These are phyloP conservation scores for Glaciozyma antarctica DNA, from an alignment of 768 basidiomycete species.

Conservation along the genomic window DNA sequence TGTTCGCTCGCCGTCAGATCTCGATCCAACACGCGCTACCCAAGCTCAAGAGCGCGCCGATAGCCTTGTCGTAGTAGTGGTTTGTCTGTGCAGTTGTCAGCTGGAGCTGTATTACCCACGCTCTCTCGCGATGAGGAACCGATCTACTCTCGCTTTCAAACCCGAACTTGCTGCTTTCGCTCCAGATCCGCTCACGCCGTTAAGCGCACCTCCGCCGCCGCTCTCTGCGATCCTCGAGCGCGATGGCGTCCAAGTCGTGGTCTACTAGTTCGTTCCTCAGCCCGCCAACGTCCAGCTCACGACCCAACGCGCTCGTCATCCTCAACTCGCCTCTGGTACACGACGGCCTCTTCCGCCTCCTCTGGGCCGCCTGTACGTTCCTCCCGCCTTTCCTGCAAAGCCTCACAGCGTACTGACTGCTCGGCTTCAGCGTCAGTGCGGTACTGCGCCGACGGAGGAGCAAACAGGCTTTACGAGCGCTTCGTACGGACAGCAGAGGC, in stretches of 20 bases:
- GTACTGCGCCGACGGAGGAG: constrained; percentile 76
- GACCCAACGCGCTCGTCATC: background rate
- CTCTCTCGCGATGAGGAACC: too few species aligned
- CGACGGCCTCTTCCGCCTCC: constrained; percentile 49
- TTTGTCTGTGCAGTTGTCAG: too few species aligned
- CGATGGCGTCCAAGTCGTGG: background rate
- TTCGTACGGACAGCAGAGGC: constrained; percentile 29
- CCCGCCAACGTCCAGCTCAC: background rate
- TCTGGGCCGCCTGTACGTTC: constrained; percentile 46
- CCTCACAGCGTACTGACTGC: background rate
- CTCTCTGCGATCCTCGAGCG: too few species aligned
- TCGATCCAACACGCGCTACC: too few species aligned
- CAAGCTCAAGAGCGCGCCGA: too few species aligned
- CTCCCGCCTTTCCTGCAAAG: constrained; percentile 36
- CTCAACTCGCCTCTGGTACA: background rate
- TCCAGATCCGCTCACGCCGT: too few species aligned
- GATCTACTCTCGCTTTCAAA: too few species aligned
- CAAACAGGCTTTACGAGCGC: constrained; percentile 67
- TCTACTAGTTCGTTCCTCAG: background rate
- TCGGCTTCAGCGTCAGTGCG: constrained; percentile 44
- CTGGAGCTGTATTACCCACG: too few species aligned
- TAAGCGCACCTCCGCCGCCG: too few species aligned
- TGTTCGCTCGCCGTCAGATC: too few species aligned
- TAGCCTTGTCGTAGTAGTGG: too few species aligned
- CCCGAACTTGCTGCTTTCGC: too few species aligned